These are phyloP conservation scores for Isochrysis galbana DNA, from an alignment of 78 protist species.

Conservation along the genomic window DNA sequence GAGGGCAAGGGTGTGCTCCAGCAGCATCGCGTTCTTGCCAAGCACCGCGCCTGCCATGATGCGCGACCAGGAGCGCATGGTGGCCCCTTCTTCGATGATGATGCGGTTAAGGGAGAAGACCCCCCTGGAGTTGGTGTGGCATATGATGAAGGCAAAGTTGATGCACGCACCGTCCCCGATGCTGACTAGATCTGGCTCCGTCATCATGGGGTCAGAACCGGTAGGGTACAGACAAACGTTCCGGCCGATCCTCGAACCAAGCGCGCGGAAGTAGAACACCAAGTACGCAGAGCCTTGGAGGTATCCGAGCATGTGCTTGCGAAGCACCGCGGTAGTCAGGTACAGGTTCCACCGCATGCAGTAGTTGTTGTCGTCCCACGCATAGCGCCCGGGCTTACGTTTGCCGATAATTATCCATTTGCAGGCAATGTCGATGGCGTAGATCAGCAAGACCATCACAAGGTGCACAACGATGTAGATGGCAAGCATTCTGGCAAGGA, in stretches of 20 bases:
- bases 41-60: neutral
- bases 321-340: neutral
- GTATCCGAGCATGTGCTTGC: neutral
- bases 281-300: neutral
- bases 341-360: neutral
- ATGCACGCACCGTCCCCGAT: neutral
- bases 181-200: conserved; percentile 3
- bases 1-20: neutral
- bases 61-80: conserved; percentile 2
- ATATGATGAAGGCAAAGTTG: neutral
- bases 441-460: neutral
- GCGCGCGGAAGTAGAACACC: neutral
- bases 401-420: neutral
- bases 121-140: neutral
- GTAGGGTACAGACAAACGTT: neutral
- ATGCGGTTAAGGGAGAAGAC: neutral
- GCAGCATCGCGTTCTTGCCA: neutral
- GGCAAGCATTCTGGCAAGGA: neutral
- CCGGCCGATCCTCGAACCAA: neutral
- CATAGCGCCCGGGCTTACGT: neutral
- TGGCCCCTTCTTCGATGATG: neutral
- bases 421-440: neutral
- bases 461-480: neutral
- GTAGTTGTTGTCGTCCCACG: neutral
- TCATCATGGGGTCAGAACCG: neutral